phyloP scores from a whole-genome alignment of 1,139 yeast genomes.

The Debaryomyces subglobosus region DNA sequence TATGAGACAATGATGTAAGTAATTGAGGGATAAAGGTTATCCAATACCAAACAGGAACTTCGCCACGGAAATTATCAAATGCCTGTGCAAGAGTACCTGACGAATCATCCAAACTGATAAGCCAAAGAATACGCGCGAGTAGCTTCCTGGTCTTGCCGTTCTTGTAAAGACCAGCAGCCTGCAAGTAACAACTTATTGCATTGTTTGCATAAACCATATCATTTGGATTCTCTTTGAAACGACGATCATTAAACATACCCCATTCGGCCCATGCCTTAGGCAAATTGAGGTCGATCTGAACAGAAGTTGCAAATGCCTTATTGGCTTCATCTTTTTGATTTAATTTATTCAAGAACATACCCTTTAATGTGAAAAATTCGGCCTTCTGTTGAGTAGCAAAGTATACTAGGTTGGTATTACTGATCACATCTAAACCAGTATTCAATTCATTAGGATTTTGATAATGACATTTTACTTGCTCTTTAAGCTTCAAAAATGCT shows the following conservation, averaged over 20 bases:
- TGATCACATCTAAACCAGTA: constrained; percentile 94
- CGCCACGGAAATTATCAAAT: constrained; percentile 91
- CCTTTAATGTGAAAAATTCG: constrained; percentile 94
- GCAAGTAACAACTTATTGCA: constrained; percentile 93
- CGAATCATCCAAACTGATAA: constrained; percentile 86
- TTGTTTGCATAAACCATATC: constrained; percentile 88
- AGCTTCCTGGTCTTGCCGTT: constrained; percentile 88
- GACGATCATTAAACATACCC: constrained; percentile 92
- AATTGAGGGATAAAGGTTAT: constrained; percentile 95
- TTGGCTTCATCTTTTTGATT: constrained; percentile 93
- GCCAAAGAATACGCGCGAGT: constrained; percentile 89
- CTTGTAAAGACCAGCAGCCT: constrained; percentile 96
- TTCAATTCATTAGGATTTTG: constrained; percentile 84
- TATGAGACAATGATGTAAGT: constrained; percentile 84
- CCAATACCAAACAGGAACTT: constrained; percentile 99
- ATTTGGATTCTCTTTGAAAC: constrained; percentile 82
- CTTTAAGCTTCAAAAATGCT: constrained; percentile 91
- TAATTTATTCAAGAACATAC: constrained; percentile 93
- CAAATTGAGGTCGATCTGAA: constrained; percentile 87
- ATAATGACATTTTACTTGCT: constrained; percentile 97
- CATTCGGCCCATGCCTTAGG: constrained; percentile 99
- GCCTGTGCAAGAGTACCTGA: constrained; percentile 83
- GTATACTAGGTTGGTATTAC: constrained; percentile 92
- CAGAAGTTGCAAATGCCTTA: constrained; percentile 97
- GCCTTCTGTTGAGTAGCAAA: constrained; percentile 98